These are phyloP conservation scores for Lepidium didymum DNA, from an alignment of 345 rosid species.

Conservation along the genomic window DNA sequence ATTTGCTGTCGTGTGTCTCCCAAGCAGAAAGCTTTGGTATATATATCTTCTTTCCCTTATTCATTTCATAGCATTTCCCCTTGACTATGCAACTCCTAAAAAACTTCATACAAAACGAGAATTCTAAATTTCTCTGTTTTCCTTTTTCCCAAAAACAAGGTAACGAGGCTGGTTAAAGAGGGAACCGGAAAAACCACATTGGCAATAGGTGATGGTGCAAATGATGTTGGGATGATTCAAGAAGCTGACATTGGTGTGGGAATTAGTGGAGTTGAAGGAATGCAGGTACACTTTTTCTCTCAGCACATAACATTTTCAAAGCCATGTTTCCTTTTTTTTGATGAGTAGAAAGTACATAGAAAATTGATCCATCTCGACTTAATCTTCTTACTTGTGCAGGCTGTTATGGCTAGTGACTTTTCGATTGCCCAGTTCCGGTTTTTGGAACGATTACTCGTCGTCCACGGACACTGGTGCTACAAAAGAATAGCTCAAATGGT, in stretches of 20 bases:
- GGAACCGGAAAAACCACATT: constrained; percentile 90
- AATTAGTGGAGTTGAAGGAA: constrained; percentile 98
- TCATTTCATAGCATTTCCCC: not conserved
- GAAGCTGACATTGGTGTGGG: constrained; percentile 99
- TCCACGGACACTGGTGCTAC: constrained; percentile 99
- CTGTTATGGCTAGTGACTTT: constrained; percentile 99
- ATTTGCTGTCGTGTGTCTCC: constrained; percentile 99
- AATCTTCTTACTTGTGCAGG: constrained; percentile 39
- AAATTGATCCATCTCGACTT: not conserved
- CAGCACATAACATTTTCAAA: not conserved
- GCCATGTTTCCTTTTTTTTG: not conserved
- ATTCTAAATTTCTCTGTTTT: not conserved
- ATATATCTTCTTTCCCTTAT: not conserved
- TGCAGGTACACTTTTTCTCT: constrained; percentile 68
- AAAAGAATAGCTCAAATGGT: constrained; percentile 98
- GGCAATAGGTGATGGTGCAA: constrained; percentile 98
- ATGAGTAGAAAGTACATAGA: not conserved
- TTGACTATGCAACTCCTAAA: not conserved
- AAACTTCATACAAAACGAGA: not conserved
- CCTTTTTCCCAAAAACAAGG: constrained; percentile 35
- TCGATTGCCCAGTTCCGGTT: constrained; percentile 90
- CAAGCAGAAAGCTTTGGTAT: constrained; percentile 94
- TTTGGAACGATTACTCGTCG: constrained; percentile 89
- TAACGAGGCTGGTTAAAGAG: constrained; percentile 82
- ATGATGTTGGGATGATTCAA: constrained; percentile 99